Conservation (phyloP, 257 asterid species). For the Nicotiana sylvestris region DNA sequence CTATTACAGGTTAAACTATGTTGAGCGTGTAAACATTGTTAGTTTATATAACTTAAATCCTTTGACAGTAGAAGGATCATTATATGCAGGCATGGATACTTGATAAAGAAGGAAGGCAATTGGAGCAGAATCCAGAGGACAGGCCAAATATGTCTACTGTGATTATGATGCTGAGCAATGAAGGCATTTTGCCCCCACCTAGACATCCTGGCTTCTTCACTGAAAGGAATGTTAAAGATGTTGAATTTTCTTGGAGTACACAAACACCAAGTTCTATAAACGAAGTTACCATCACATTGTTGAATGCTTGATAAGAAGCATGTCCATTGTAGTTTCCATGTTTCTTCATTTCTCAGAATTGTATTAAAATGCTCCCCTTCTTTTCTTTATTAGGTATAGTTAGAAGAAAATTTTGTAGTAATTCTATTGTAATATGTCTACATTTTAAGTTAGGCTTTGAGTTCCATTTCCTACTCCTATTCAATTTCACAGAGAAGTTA, state of each 20-base stretch:
- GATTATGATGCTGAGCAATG: conserved; percentile 29
- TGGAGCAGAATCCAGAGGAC: conserved; percentile 23
- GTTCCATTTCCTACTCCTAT: neutral
- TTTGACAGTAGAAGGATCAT: neutral
- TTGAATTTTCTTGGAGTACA: conserved; percentile 8
- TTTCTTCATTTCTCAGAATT: neutral
- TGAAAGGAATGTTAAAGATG: conserved; percentile 9
- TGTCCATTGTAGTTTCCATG: neutral
- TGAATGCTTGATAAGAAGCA: conserved; percentile 15
- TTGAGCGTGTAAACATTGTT: neutral
- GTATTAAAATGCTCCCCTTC: neutral
- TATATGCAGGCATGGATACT: conserved; percentile 31
- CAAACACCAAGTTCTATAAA: conserved; percentile 14
- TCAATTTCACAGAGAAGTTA: neutral
- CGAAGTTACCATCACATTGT: conserved; percentile 14
- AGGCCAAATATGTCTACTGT: conserved; percentile 40
- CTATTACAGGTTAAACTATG: neutral
- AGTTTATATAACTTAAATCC: neutral
- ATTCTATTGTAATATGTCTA: too few species aligned
- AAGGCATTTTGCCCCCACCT: conserved; percentile 25
- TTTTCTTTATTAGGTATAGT: neutral
- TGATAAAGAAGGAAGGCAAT: conserved; percentile 17
- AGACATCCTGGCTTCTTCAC: conserved; percentile 32
- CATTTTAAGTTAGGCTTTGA: too few species aligned
- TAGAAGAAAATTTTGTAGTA: neutral